phyloP scores from a whole-genome alignment of 768 basidiomycete genomes.

The Lactarius indigo region DNA sequence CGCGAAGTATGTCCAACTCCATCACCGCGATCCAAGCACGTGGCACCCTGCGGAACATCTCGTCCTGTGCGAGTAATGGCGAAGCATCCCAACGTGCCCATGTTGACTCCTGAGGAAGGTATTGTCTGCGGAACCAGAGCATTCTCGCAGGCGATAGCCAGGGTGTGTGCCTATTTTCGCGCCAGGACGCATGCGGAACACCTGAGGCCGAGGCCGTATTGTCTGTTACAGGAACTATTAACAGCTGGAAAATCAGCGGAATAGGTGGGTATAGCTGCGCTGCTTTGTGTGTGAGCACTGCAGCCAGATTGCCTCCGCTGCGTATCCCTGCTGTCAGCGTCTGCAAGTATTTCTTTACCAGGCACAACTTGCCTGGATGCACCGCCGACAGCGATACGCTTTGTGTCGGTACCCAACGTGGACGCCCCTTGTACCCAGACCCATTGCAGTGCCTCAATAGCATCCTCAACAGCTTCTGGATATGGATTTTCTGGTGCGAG shows the following conservation, averaged over 20 bases:
- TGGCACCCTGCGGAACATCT: constrained; percentile 47
- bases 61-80: constrained; percentile 63
- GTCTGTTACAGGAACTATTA: constrained; percentile 70
- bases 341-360: neutral
- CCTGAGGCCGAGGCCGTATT: constrained; percentile 53
- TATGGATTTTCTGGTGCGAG: constrained; percentile 69
- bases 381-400: constrained; percentile 66
- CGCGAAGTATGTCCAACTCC: constrained; percentile 63
- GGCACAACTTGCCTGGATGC: constrained; percentile 53
- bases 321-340: constrained; percentile 3
- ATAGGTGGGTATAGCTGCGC: constrained; percentile 45
- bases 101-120: constrained; percentile 60
- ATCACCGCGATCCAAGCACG: constrained; percentile 60
- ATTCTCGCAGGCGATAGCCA: constrained; percentile 62
- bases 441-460: constrained; percentile 65
- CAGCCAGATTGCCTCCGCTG: constrained; percentile 71
- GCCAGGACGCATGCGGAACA: constrained; percentile 47
- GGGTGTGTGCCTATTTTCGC: constrained; percentile 51
- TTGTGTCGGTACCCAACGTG: constrained; percentile 46
- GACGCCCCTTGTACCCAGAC: constrained; percentile 46
- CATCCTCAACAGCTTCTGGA: constrained; percentile 68
- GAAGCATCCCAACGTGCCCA: constrained; percentile 66
- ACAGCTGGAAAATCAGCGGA: constrained; percentile 55
- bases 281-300: constrained; percentile 62
- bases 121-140: constrained; percentile 71